Evolutionary conservation across 2,329 filamentous ascomycete genomes (phyloP).

Genomic region (Nemania diffusa): DNA sequence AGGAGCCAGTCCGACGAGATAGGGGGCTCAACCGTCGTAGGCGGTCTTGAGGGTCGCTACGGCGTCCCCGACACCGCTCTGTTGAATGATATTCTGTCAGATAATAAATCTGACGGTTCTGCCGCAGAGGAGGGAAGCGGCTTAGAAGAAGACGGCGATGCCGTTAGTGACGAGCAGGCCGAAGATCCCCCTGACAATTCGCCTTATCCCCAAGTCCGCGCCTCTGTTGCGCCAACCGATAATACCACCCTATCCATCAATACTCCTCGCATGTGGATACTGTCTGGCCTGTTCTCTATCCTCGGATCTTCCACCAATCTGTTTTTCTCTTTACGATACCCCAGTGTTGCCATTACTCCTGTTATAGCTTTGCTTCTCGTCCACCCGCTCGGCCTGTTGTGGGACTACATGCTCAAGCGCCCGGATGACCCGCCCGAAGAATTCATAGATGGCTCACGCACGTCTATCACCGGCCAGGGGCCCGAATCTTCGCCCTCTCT

Average conservation of each 20-base stretch:
- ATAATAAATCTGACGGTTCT: slow-evolving; percentile 52
- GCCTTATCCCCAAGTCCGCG: slow-evolving; percentile 81
- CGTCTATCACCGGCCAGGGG: slow-evolving; percentile 17
- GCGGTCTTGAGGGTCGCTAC: slow-evolving; percentile 65
- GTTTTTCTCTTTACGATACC: slow-evolving; percentile 90
- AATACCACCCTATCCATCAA: slow-evolving; percentile 83
- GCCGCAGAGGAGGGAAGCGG: slow-evolving; percentile 41
- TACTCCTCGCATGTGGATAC: slow-evolving; percentile 86
- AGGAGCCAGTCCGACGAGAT: slow-evolving; percentile 59
- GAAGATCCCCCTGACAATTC: slow-evolving; percentile 73
- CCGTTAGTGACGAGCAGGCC: slow-evolving; percentile 51
- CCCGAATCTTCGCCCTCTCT: slow-evolving; percentile 26
- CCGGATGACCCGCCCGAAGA: slow-evolving; percentile 63
- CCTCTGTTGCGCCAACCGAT: slow-evolving; percentile 80
- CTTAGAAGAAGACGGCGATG: slow-evolving; percentile 49
- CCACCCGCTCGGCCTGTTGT: slow-evolving; percentile 82
- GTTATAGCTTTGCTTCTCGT: slow-evolving; percentile 88
- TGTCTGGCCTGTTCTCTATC: slow-evolving; percentile 83
- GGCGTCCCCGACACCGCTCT: slow-evolving; percentile 61
- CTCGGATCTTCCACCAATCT: slow-evolving; percentile 85
- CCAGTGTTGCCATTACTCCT: slow-evolving; percentile 87
- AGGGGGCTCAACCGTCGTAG: slow-evolving; percentile 61
- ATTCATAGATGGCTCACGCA: slow-evolving; percentile 65
- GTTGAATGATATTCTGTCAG: slow-evolving; percentile 57
- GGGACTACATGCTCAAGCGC: slow-evolving; percentile 78